Evolutionary conservation across 345 rosid genomes (phyloP).

Genomic region (Citrus trifoliata): DNA sequence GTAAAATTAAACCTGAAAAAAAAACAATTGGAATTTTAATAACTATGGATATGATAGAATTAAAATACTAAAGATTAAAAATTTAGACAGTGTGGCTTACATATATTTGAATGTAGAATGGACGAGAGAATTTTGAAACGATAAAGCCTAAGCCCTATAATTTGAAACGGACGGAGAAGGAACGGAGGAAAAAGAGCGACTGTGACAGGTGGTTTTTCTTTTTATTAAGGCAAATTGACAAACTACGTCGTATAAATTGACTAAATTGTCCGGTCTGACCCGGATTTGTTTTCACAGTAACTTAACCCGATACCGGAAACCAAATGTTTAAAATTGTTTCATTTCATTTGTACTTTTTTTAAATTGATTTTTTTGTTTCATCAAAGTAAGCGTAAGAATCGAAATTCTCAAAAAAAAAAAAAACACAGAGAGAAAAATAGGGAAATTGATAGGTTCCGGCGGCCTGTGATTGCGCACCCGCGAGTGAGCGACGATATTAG

Average conservation of each 20-base stretch:
- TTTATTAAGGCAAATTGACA: background rate
- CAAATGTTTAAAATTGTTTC: background rate
- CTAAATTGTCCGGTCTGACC: background rate
- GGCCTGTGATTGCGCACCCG: background rate
- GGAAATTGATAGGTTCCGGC: background rate
- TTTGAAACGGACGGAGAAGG: background rate
- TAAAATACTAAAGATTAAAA: background rate
- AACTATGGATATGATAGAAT: too few relatives aligned
- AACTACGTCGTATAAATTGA: background rate
- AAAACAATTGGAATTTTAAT: background rate
- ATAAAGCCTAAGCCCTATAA: background rate
- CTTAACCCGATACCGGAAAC: background rate
- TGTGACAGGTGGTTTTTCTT: background rate
- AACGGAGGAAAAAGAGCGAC: background rate
- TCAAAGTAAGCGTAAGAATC: background rate
- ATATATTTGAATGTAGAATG: background rate
- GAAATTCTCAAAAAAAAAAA: background rate
- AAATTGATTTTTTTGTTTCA: too few relatives aligned
- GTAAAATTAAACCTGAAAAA: background rate
- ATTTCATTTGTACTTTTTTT: too few relatives aligned
- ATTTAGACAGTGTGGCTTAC: background rate
- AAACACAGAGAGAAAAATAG: accelerated
- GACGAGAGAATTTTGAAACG: background rate
- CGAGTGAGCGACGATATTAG: background rate
- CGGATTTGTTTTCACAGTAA: background rate